A percentile compares a stretch with the other conserved stretches of the same genome.
Evolutionary conservation across 257 asterid species (phyloP).

Genomic region (Scutellaria baicalensis): DNA sequence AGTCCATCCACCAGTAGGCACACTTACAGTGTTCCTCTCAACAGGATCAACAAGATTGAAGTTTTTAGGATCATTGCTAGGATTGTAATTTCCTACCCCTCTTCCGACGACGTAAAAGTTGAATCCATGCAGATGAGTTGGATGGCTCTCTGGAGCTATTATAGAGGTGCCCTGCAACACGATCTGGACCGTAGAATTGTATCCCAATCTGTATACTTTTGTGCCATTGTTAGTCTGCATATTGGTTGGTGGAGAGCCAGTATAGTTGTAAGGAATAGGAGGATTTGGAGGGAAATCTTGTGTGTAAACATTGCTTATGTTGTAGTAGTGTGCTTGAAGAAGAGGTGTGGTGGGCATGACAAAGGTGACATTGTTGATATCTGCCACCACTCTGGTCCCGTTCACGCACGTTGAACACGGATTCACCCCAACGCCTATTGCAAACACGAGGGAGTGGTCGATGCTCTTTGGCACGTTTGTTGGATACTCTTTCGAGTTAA

Average conservation of each 20-base stretch:
- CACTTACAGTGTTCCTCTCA: constrained; percentile 62
- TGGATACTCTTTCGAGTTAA: constrained; percentile 48
- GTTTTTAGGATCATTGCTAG: constrained; percentile 35
- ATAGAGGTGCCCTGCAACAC: constrained; percentile 60
- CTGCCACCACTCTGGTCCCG: constrained; percentile 44
- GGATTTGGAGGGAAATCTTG: constrained; percentile 65
- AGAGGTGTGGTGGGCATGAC: constrained; percentile 62
- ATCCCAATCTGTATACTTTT: constrained; percentile 42
- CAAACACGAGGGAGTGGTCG: constrained; percentile 50
- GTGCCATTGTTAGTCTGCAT: constrained; percentile 61
- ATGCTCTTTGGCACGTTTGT: constrained; percentile 33
- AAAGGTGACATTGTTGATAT: constrained; percentile 55
- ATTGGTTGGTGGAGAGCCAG: constrained; percentile 52
- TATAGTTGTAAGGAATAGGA: constrained; percentile 48
- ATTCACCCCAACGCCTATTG: constrained; percentile 57
- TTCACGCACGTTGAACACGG: constrained; percentile 52
- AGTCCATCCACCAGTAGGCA: constrained; percentile 69
- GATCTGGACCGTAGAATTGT: constrained; percentile 55
- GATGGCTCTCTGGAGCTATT: constrained; percentile 78
- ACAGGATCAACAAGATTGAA: constrained; percentile 72
- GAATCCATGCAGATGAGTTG: constrained; percentile 62
- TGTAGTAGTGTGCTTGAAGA: constrained; percentile 62
- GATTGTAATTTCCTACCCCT: constrained; percentile 59
- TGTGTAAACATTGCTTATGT: constrained; percentile 46
- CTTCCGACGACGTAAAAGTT: constrained; percentile 56